A percentile compares a stretch with the other conserved stretches of the same genome.
These are phyloP conservation scores for Termitomyces sp. DNA, from an alignment of 768 basidiomycete genomes.

Conservation along the genomic window DNA sequence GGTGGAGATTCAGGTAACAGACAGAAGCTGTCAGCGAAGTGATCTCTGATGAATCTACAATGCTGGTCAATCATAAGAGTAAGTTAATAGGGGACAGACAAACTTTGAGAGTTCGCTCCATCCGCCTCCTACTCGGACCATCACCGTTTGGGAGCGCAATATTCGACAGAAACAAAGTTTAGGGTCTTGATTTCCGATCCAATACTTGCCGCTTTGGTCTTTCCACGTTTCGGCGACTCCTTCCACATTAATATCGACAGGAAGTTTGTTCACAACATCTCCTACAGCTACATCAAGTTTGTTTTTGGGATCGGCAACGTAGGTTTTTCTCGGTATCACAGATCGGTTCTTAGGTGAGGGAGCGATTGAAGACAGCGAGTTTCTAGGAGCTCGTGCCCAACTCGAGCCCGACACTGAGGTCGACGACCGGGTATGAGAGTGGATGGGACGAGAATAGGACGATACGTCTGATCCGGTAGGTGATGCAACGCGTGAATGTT, in stretches of 20 bases:
- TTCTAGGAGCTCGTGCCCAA: constrained; percentile 68
- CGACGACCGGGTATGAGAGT: constrained; percentile 35
- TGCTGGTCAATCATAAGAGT: constrained; percentile 1
- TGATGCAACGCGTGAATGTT: constrained; percentile 42
- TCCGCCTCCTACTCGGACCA: constrained; percentile 95
- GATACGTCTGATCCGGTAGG: constrained; percentile 64
- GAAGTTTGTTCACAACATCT: constrained; percentile 84
- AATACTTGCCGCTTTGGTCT: constrained; percentile 92
- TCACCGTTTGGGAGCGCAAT: constrained; percentile 86
- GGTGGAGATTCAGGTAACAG: constrained; percentile 65
- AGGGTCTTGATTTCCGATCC: constrained; percentile 91
- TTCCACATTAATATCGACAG: constrained; percentile 79
- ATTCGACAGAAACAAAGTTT: constrained; percentile 92
- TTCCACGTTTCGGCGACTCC: constrained; percentile 83
- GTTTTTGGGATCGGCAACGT: constrained; percentile 85
- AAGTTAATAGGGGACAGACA: constrained; percentile 20
- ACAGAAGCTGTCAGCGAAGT: constrained; percentile 82
- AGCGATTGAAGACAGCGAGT: constrained; percentile 46
- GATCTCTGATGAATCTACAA: constrained; percentile 77
- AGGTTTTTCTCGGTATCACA: constrained; percentile 52
- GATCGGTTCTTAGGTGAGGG: constrained; percentile 44
- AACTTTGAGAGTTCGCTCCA: constrained; percentile 92
- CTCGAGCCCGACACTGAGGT: constrained; percentile 43
- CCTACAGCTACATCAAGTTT: constrained; percentile 93
- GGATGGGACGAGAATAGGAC: constrained; percentile 41